Evolutionary conservation across 345 rosid genomes (phyloP).

Genomic region (Iberis pinnata): DNA sequence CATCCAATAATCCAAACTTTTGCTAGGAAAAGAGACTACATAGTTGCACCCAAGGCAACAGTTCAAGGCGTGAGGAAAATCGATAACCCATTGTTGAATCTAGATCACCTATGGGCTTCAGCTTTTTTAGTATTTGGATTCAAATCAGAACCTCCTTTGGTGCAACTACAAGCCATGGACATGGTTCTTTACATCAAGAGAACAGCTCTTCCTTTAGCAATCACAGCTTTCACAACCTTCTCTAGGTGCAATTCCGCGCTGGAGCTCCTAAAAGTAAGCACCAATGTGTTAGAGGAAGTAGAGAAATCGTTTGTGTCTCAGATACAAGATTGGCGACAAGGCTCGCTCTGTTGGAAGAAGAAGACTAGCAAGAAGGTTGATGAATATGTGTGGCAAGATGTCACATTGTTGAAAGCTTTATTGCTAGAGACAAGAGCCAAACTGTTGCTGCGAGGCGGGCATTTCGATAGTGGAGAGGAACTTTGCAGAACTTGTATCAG

Average conservation of each 20-base stretch:
- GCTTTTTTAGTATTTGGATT: conserved; percentile 91
- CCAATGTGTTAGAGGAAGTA: conserved; percentile 79
- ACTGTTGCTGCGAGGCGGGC: conserved; percentile 78
- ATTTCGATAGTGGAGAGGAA: conserved; percentile 76
- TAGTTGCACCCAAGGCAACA: conserved; percentile 56
- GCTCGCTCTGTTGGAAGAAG: conserved; percentile 83
- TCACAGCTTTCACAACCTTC: conserved; percentile 66
- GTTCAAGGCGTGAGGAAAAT: conserved; percentile 55
- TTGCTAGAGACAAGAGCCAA: conserved; percentile 80
- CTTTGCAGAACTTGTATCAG: conserved; percentile 84
- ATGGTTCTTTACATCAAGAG: conserved; percentile 71
- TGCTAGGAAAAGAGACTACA: conserved; percentile 50
- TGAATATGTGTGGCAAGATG: conserved; percentile 90
- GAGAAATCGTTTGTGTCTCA: conserved; percentile 88
- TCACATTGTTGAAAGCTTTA: conserved; percentile 69
- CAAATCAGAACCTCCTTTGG: conserved; percentile 72
- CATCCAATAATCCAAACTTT: conserved; percentile 63
- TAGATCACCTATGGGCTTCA: conserved; percentile 83
- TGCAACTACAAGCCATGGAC: conserved; percentile 64
- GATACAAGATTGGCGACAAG: conserved; percentile 78
- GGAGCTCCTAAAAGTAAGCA: conserved; percentile 82
- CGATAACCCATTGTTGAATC: conserved; percentile 42
- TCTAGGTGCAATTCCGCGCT: conserved; percentile 83
- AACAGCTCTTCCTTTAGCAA: conserved; percentile 78
- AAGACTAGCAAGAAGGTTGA: conserved; percentile 52